Percentiles rank a stretch among this genome's conserved stretches.
These are phyloP conservation scores for Torulaspora maleeae DNA, from an alignment of 805 yeast species.

Conservation along the genomic window DNA sequence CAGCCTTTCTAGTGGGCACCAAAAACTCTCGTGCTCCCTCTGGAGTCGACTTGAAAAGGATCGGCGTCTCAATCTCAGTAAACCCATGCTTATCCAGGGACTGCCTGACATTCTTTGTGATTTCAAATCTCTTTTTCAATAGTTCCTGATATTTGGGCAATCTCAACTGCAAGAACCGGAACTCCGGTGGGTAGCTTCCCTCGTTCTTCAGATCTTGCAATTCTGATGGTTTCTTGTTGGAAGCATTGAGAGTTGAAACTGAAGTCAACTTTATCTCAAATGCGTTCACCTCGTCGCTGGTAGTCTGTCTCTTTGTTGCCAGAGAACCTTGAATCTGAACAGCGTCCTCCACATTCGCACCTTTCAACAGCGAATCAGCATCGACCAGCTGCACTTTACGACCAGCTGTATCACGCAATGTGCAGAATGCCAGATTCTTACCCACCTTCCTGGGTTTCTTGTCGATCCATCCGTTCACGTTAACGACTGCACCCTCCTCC, in stretches of 20 bases:
- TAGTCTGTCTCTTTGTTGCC: slow-evolving; percentile 23
- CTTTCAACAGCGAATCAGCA: slow-evolving; percentile 39
- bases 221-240: slow-evolving; percentile 64
- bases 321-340: slow-evolving; percentile 59
- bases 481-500: slow-evolving; percentile 33
- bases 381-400: slow-evolving; percentile 56
- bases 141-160: slow-evolving; percentile 52
- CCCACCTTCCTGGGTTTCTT: slow-evolving; percentile 67
- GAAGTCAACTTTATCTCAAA: slow-evolving; percentile 58
- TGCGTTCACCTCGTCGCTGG: slow-evolving; percentile 22
- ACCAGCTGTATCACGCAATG: slow-evolving; percentile 70
- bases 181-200: slow-evolving; percentile 64
- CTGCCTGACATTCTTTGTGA: slow-evolving; percentile 46
- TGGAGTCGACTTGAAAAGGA: slow-evolving; percentile 91
- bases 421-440: slow-evolving; percentile 62
- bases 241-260: slow-evolving; percentile 54
- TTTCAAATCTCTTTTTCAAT: slow-evolving; percentile 51
- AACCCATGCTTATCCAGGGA: slow-evolving; percentile 46
- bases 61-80: slow-evolving; percentile 86
- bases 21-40: slow-evolving; percentile 96
- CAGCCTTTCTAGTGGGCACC: slow-evolving; percentile 74
- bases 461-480: slow-evolving; percentile 81
- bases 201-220: slow-evolving; percentile 53
- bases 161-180: slow-evolving; percentile 76
- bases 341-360: slow-evolving; percentile 68